These are phyloP conservation scores for Populus nigra DNA, from an alignment of 345 rosid species.

Conservation along the genomic window DNA sequence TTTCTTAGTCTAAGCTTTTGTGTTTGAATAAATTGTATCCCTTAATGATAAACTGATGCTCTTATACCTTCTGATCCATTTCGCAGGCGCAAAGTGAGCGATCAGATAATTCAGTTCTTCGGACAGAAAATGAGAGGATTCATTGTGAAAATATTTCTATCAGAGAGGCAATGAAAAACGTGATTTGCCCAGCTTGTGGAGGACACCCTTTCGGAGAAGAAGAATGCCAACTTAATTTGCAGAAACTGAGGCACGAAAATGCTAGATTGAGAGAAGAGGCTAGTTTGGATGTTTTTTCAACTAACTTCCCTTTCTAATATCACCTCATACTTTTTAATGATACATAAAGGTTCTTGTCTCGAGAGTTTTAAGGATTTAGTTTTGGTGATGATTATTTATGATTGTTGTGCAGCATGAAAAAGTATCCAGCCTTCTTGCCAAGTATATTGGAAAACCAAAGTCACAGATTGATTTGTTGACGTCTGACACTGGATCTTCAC, in stretches of 20 bases:
- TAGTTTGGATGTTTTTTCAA: conserved; percentile 9
- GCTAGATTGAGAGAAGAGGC: conserved; percentile 48
- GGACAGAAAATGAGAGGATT: conserved; percentile 56
- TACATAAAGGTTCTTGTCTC: no score
- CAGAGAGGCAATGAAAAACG: conserved; percentile 49
- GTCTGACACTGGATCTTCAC: conserved; percentile 9
- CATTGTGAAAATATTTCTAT: conserved; percentile 49
- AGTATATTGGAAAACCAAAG: conserved; percentile 37
- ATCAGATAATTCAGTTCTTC: conserved; percentile 46
- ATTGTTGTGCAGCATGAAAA: conserved; percentile 40
- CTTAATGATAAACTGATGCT: not conserved
- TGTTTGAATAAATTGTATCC: not conserved
- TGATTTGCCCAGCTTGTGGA: conserved; percentile 63
- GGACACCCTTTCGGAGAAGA: conserved; percentile 58
- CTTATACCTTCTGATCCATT: not conserved
- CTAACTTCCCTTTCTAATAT: not conserved
- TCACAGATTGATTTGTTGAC: conserved; percentile 13
- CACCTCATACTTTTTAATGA: not conserved
- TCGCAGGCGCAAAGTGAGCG: conserved; percentile 55
- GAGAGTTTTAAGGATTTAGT: not conserved
- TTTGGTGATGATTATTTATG: not conserved
- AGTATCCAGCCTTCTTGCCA: conserved; percentile 31
- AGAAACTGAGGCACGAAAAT: conserved; percentile 49
- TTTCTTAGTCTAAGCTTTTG: not conserved
- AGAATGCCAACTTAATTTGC: conserved; percentile 35